Percentiles rank a stretch among this genome's conserved stretches.
Conservation (phyloP, 768 basidiomycete genomes). For the Arthromyces matolae region DNA sequence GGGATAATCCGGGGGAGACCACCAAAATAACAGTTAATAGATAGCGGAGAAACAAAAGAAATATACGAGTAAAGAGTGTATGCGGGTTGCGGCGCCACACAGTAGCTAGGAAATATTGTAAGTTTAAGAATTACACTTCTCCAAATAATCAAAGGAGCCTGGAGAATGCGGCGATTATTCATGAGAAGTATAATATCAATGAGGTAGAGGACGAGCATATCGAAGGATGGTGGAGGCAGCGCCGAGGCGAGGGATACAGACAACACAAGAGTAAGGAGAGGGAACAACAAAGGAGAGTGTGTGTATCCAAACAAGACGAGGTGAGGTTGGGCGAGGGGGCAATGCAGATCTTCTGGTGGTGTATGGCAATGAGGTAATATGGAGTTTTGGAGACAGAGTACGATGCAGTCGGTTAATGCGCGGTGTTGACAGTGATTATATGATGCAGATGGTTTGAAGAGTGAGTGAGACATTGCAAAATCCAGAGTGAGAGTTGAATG, state of each 20-base stretch:
- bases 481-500: background rate
- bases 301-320: background rate
- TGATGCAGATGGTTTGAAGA: constrained; percentile 7
- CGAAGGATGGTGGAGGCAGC: constrained; percentile 10
- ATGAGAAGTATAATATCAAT: constrained; percentile 7
- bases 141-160: constrained; percentile 7
- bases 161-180: constrained; percentile 3
- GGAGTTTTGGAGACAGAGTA: constrained; percentile 1
- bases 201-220: background rate
- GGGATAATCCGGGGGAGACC: constrained; percentile 22
- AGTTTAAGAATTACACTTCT: constrained; percentile 9
- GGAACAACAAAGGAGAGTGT: constrained; percentile 14
- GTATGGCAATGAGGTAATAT: constrained; percentile 12
- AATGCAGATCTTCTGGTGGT: constrained; percentile 5
- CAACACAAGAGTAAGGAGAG: background rate
- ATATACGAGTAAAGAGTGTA: constrained; percentile 16
- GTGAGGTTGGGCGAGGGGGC: background rate
- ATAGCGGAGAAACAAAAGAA: constrained; percentile 19
- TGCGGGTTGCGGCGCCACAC: constrained; percentile 1
- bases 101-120: background rate
- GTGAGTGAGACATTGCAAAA: background rate
- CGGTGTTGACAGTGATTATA: constrained; percentile 8
- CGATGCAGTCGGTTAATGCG: constrained; percentile 15
- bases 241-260: constrained; percentile 9
- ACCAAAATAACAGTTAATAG: constrained; percentile 35